Base-by-base conservation (phyloP, 1,139 yeast genomes). In the Hemisphaericaspora xylanilytica region DNA sequence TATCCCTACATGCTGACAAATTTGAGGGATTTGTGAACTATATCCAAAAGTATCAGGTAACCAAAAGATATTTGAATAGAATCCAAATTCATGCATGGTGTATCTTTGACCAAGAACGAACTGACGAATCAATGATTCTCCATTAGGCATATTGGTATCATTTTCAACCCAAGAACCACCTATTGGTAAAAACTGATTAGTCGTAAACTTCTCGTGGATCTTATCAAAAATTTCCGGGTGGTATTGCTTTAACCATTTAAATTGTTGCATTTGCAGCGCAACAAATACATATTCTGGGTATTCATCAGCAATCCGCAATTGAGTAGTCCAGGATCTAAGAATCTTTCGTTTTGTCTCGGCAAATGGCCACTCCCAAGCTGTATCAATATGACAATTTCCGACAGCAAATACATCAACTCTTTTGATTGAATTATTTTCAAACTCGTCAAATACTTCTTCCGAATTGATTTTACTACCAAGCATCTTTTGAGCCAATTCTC, bases 101-200 rank as follows among this genome's bases (percentile, higher is more conserved):
- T 82, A 88, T 42, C 95, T 70, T 64, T 92, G 98, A 12, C 98
- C 98, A 47, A 85, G 76, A 40, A 90, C 68, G 55, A 90, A 87
- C 57, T 92, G 98, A 49, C 97, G 78, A 17, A 82, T 80, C 45
- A 92, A 70, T 1, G 96, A 84, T 61, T 92, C 98, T 35, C 97
- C 97, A 48, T 79, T 73, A 12, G 97, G 97, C 65, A 92, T 74
- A 60, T 92, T 92, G 13, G 97, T 90, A 60, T 92, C 98, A 58
- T 88, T 85, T 62, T 92, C 98, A 35, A 92, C 97, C 97, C 97
- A 92, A 0, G 96, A 81, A 3, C 97, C 97, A 40, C 98, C 98
- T 48, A 92, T 77, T 11, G 96, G 95, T 37, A 88, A 73, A 55
- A 90, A 92, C 50, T 85, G 83, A 39, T 86, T 86, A 27, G 79